Base-by-base conservation (phyloP, 352 stramenopile genomes). In the Phytophthora cactorum region DNA sequence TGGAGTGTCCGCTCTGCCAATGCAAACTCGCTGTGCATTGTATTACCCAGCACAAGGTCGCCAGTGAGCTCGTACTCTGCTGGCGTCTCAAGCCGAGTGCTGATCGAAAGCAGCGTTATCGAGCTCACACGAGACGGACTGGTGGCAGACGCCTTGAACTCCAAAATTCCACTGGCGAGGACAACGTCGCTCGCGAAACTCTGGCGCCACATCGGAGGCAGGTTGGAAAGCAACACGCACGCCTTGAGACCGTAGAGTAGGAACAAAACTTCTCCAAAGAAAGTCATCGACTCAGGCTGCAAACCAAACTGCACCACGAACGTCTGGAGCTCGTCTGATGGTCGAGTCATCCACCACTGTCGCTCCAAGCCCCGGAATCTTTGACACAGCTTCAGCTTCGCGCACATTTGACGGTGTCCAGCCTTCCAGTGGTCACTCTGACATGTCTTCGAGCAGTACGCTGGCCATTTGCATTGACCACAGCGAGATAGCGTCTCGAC, bases 261-360 rank as follows among this genome's bases (percentile, higher is more conserved):
- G 58, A 94, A 94, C 15, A 90, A 66, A 56, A 92, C 77, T 71
- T 94, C 86, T 4, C 86, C 86, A 65, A 81, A 92, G 70, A 92
- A 93, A 11, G 57, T 45, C 82, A 90, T 89, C 8, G 84, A 78
- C 4, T 80, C 32, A 1, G 80, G 74, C 5, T 83, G 62, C 17
- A 90, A 62, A 9, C 77, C 77, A 34, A 67, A 60, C 41, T 70
- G 31, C 14, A 50, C 34, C 27, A 78, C 60, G 9, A 76, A 59
- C 27, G 15, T 59, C 12, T 60, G 57, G 36, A 82, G 43, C 58
- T 84, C 72, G 32, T 55, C 39, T 15, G 50, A n/a, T 17, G 67
- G 53, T n/a, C 56, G 64, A 43, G 63, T 27, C 27, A 28, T 15
- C 77, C 79, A 85, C 69, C 77, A 84, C 11, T 54, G 56, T 2